Base-by-base conservation (phyloP, 345 rosid species). In the Turnera subulata region DNA sequence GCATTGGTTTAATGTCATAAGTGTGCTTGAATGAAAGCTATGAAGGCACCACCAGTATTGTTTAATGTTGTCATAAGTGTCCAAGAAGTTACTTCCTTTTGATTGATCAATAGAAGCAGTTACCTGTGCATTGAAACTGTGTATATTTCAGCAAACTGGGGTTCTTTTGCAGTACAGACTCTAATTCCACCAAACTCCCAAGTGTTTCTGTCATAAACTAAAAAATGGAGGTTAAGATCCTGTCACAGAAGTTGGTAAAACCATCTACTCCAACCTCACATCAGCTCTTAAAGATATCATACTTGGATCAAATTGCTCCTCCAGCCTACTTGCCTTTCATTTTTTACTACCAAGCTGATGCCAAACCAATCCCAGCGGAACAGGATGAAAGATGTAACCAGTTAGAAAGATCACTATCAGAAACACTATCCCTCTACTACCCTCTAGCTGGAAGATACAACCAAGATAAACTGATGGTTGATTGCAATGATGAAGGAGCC, bases 361-460 rank as follows among this genome's bases (percentile, higher is more conserved):
- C 21, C 21, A 19, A 16, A 14, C n/a, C 65, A 69, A 60, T 49
- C 57, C 32, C 50, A 14, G 16, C 13, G 11, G 50, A 15, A 20
- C 33, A 19, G 20, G 35, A 49, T 21, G 32, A 35, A 15, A 35
- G 13, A 46, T 21, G 29, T 17, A 12, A n/a, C 2, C 25, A 6
- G 22, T 62, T 66, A 6, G 70, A 66, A 56, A 52, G 29, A 2
- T 74, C 76, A 5, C 12, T 46, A 14, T 63, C 76, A 1, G 22
- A 56, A n/a, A 20, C 61, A 2, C 53, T 76, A 37, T 1, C 54
- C 17, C 55, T 13, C 9, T 76, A 56, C 50, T 72, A 72, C 52
- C 77, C 77, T 11, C 42, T 76, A 49, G 70, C 74, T 0, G 80
- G 74, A 20, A 68, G 69, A 68, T 52, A 52, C 12, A 39, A 59